Evolutionary conservation across 176 grass and related monocot species (phyloP).

Genomic region (Saccharum spontaneum): DNA sequence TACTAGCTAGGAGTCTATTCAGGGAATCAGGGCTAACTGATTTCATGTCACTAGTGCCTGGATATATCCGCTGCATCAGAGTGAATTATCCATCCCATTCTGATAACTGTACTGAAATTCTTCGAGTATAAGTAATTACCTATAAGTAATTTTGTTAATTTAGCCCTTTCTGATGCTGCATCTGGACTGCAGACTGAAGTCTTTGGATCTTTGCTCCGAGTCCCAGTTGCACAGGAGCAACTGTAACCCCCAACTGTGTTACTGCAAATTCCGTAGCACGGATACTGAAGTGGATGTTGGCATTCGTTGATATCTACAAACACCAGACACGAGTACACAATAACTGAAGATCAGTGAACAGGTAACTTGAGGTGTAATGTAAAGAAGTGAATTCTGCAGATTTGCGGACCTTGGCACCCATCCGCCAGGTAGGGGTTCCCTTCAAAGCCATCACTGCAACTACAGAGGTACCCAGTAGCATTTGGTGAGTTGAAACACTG

Average conservation of each 20-base stretch:
- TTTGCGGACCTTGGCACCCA: constrained; percentile 38
- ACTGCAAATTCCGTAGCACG: background rate
- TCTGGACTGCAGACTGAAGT: background rate
- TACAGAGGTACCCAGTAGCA: constrained; percentile 44
- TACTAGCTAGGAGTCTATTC: background rate
- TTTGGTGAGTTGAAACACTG: constrained; percentile 18
- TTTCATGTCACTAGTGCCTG: background rate
- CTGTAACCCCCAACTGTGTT: background rate
- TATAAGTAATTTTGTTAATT: constrained; percentile 43
- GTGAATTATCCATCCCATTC: constrained; percentile 3
- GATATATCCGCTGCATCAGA: background rate
- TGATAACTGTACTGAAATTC: background rate
- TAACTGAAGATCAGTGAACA: constrained; percentile 5
- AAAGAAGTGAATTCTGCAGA: background rate
- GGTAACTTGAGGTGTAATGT: background rate
- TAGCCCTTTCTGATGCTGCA: constrained; percentile 34
- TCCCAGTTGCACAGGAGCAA: background rate
- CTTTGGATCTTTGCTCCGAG: background rate
- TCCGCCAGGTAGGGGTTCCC: constrained; percentile 40
- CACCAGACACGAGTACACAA: constrained; percentile 6
- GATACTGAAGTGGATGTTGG: background rate
- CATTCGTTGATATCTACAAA: background rate
- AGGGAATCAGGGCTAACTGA: background rate
- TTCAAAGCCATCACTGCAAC: constrained; percentile 18
- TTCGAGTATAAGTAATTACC: constrained; percentile 29